These are phyloP conservation scores for Xylaria flabelliformis DNA, from an alignment of 495 filamentous ascomycete species.

Conservation along the genomic window DNA sequence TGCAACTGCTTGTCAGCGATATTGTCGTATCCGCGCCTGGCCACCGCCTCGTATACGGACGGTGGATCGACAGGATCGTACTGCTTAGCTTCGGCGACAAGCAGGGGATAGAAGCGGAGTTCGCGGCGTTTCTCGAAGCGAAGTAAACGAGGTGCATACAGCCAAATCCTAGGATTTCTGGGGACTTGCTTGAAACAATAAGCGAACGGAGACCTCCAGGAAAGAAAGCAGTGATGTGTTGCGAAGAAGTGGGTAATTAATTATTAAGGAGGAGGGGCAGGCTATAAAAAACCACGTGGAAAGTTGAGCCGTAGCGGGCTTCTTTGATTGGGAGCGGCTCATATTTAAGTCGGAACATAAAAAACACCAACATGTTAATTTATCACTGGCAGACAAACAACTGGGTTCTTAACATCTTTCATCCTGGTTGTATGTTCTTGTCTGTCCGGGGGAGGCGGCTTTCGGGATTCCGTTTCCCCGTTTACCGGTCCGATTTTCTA, in stretches of 20 bases:
- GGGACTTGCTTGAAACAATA: conserved; percentile 3
- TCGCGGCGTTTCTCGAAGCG: conserved; percentile 33
- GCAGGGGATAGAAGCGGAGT: conserved; percentile 37
- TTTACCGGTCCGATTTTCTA: background rate
- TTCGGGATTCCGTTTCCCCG: background rate
- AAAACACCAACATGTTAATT: too few species aligned
- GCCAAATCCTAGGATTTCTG: conserved; percentile 6
- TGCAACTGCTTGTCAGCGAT: too few species aligned
- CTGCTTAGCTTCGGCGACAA: conserved; percentile 35
- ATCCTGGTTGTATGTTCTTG: background rate
- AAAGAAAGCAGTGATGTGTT: background rate
- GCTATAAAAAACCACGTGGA: too few species aligned
- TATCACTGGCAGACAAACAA: background rate
- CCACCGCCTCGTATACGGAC: conserved; percentile 11
- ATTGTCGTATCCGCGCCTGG: too few species aligned
- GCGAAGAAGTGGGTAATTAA: background rate
- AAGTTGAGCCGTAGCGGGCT: background rate
- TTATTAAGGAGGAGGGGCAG: too few species aligned
- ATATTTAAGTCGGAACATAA: background rate
- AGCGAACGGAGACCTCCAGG: too few species aligned
- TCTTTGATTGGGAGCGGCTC: background rate
- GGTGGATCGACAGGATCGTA: conserved; percentile 41
- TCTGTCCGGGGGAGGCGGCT: background rate
- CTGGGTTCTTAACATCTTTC: background rate
- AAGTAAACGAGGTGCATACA: conserved; percentile 27